Conservation (phyloP, 495 filamentous ascomycete species). For the Penicillium herquei region DNA sequence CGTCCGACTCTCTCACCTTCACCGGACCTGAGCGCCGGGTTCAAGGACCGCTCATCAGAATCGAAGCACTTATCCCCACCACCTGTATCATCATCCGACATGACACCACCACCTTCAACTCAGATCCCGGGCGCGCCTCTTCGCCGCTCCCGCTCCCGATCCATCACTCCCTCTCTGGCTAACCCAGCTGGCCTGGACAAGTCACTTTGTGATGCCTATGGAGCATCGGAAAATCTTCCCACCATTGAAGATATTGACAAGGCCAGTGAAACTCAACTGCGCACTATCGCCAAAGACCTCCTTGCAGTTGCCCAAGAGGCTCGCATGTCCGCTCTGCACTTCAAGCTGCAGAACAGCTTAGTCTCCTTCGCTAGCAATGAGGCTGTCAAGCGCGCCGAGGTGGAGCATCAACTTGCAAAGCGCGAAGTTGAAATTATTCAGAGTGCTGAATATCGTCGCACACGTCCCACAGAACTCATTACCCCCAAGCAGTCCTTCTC, state of each 20-base stretch:
- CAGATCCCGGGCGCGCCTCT: conserved; percentile 53
- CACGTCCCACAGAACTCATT: conserved; percentile 32
- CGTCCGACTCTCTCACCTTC: conserved; percentile 43
- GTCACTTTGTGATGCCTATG: conserved; percentile 50
- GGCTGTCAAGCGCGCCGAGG: conserved; percentile 80
- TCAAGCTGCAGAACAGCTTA: conserved; percentile 88
- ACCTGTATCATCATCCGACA: conserved; percentile 44
- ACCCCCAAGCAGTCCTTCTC: conserved; percentile 30
- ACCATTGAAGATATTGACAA: conserved; percentile 63
- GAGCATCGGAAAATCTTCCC: conserved; percentile 54
- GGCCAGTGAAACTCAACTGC: conserved; percentile 57
- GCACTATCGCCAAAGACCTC: conserved; percentile 57
- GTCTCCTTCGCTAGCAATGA: conserved; percentile 83
- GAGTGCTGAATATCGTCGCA: conserved; percentile 46
- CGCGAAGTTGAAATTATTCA: conserved; percentile 87
- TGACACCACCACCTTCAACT: conserved; percentile 76
- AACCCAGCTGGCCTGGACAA: conserved; percentile 60
- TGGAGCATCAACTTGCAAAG: conserved; percentile 90
- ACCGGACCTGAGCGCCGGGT: conserved; percentile 34
- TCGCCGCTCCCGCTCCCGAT: conserved; percentile 38
- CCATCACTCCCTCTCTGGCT: conserved; percentile 42
- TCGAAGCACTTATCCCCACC: conserved; percentile 39
- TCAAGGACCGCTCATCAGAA: conserved; percentile 30
- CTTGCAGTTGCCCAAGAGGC: conserved; percentile 55
- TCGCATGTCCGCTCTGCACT: conserved; percentile 82